Base-by-base conservation (phyloP, 2,329 filamentous ascomycete genomes). In the Stachybotrys chartarum region DNA sequence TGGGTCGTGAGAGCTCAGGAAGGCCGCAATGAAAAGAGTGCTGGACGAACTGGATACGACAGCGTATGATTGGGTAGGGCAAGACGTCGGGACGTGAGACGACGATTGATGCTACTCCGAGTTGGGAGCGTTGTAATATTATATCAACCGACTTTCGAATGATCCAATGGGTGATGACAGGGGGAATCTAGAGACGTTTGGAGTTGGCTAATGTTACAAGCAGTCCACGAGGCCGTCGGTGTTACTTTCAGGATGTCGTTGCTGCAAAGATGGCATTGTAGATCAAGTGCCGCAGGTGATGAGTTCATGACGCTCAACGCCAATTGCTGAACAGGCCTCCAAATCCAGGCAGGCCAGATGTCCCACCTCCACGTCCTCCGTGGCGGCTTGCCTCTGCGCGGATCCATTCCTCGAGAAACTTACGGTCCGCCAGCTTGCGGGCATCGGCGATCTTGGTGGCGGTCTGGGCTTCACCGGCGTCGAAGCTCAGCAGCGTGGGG, bases 401-500 rank as follows among this genome's bases (percentile, higher is more conserved):
- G 46, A 83, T 77, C 81, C 81, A 84, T 52, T 79, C 75, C 58
- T 74, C 73, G 48, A 84, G 66, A 56, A 79, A 82, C 55, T 69
- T 65, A 30, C 73, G 68, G 61, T 83, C 78, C 3, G 72, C 70
- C 57, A 85, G 68, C 59, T 72, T 70, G 55, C 71, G 72, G 16
- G 70, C 77, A 61, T 84, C 80, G 3, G 70, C 68, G 30, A 83
- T 64, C 66, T 76, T 80, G 48, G 77, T 80, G 53, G 69, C 63
- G 1, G 69, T 68, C 65, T 79, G 75, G 1, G 78, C 73, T 67
- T 83, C 81, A 50, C 78, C 78, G 17, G 74, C 75, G 56, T 82
- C 79, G 61, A 85, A 84, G 63, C 76, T 78, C 51, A 85, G 69
- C 55, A 86, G 66, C 8, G 80, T 84, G 30, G 82, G 82, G 58